Percentiles rank a stretch among this genome's conserved stretches.
Conservation (phyloP, 768 basidiomycete species). For the Psilocybe sp. region DNA sequence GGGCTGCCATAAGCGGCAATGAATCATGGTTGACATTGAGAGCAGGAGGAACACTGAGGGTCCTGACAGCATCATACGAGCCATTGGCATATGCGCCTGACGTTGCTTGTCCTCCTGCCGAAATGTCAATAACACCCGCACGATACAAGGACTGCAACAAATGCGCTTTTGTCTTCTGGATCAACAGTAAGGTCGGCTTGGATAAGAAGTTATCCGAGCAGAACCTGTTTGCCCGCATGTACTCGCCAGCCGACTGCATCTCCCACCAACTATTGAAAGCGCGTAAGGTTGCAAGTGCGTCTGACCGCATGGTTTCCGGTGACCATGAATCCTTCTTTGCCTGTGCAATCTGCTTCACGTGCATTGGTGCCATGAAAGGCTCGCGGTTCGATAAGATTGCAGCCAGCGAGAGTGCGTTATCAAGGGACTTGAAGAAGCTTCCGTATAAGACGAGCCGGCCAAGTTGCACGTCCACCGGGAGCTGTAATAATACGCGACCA, state of each 20-base stretch:
- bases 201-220: conserved; percentile 84
- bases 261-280: conserved; percentile 85
- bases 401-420: conserved; percentile 85
- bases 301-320: conserved; percentile 77
- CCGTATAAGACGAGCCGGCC: conserved; percentile 89
- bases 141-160: conserved; percentile 74
- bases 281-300: conserved; percentile 72
- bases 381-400: conserved; percentile 88
- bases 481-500: conserved; percentile 82
- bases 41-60: conserved; percentile 53
- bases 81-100: conserved; percentile 14
- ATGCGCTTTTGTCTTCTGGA: conserved; percentile 78
- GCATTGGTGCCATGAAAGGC: conserved; percentile 83
- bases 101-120: conserved; percentile 55
- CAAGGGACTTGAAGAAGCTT: conserved; percentile 89
- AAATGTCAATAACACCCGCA: conserved; percentile 79
- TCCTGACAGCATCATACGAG: conserved; percentile 16
- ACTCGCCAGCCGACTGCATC: conserved; percentile 65
- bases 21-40: conserved; percentile 74
- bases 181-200: conserved; percentile 77
- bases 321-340: conserved; percentile 77
- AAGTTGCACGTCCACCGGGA: conserved; percentile 89
- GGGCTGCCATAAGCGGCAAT: conserved; percentile 72
- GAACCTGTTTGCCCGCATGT: conserved; percentile 67
- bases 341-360: conserved; percentile 67